These are phyloP conservation scores for Colletotrichum falcatum DNA, from an alignment of 2,329 filamentous ascomycete species.

Conservation along the genomic window DNA sequence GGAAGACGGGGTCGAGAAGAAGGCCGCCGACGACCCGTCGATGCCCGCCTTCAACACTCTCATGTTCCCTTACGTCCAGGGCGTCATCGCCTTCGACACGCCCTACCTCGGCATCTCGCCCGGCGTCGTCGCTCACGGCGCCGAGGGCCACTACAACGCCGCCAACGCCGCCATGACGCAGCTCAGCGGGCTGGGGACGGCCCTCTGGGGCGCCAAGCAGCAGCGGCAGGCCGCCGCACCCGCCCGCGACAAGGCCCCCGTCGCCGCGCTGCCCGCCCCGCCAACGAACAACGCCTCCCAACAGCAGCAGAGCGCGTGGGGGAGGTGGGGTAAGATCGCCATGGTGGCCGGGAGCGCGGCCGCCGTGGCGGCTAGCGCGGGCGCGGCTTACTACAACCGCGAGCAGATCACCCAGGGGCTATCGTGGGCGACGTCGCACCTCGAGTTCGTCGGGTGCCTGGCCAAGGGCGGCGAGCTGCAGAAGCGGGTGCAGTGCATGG, in stretches of 20 bases:
- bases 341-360: conserved; percentile 88
- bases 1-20: conserved; percentile 55
- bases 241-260: conserved; percentile 50
- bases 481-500: conserved; percentile 76
- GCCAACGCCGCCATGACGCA: conserved; percentile 76
- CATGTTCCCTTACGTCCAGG: conserved; percentile 95
- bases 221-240: conserved; percentile 48
- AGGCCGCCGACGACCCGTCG: conserved; percentile 43
- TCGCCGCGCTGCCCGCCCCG: conserved; percentile 51
- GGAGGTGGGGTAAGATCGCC: conserved; percentile 85
- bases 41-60: conserved; percentile 65
- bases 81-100: conserved; percentile 92
- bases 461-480: conserved; percentile 86
- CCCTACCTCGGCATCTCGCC: conserved; percentile 88
- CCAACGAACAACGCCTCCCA: conserved; percentile 52
- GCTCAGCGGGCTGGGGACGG: conserved; percentile 73
- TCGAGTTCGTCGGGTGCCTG: conserved; percentile 93
- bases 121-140: conserved; percentile 85
- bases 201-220: conserved; percentile 70
- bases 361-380: conserved; percentile 83
- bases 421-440: conserved; percentile 87
- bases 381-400: conserved; percentile 87
- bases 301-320: conserved; percentile 65
- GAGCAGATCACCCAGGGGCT: conserved; percentile 82
- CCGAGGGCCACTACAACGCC: conserved; percentile 86